Percentiles rank a stretch among this genome's conserved stretches.
phyloP scores from a whole-genome alignment of 768 basidiomycete genomes.

The Hydnum rufescens region DNA sequence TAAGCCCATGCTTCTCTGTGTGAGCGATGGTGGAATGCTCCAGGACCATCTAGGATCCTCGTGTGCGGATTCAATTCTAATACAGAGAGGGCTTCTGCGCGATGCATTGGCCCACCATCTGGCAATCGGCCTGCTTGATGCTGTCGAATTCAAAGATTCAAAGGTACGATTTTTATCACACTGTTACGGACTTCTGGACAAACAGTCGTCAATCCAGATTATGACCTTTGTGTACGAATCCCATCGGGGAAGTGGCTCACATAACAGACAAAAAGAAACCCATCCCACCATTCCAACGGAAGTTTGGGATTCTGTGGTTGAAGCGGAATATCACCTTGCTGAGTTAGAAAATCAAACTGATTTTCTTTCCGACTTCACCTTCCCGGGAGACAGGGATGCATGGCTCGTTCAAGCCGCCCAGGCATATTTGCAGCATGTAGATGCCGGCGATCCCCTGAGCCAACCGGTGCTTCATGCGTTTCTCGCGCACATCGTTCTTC shows the following conservation, averaged over 20 bases:
- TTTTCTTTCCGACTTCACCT: not conserved
- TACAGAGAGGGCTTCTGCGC: constrained; percentile 32
- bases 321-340: not conserved
- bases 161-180: constrained; percentile 25
- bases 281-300: not conserved
- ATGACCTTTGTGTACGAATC: constrained; percentile 33
- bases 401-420: constrained; percentile 10
- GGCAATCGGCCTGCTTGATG: constrained; percentile 31
- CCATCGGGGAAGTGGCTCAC: not conserved
- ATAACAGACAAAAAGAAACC: not conserved
- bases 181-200: not conserved
- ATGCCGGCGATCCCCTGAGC: not conserved
- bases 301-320: constrained; percentile 15
- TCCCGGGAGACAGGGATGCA: not conserved
- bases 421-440: not conserved
- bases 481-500: not conserved
- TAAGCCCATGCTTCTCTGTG: constrained; percentile 43
- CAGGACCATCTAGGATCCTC: not conserved
- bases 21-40: constrained; percentile 31
- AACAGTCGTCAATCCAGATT: constrained; percentile 23
- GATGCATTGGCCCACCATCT: constrained; percentile 30
- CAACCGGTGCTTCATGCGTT: not conserved
- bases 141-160: constrained; percentile 38
- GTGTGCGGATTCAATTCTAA: constrained; percentile 16
- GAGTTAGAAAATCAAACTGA: constrained; percentile 10